Percentiles rank a stretch among this genome's conserved stretches.
These are phyloP conservation scores for Pseudogymnoascus sp. DNA, from an alignment of 2,329 filamentous ascomycete genomes.

Conservation along the genomic window DNA sequence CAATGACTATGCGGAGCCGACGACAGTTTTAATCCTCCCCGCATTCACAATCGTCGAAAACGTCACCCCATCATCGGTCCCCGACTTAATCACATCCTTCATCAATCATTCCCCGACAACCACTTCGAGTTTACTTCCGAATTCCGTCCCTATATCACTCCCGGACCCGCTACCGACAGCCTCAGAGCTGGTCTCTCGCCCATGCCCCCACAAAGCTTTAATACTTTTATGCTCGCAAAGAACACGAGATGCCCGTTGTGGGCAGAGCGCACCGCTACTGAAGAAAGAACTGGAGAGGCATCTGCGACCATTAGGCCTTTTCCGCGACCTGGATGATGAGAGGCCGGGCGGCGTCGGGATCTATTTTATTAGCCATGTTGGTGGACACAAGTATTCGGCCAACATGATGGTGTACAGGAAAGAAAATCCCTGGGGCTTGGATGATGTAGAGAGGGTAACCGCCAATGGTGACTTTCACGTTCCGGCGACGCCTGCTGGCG, in stretches of 20 bases:
- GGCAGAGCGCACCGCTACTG: slow-evolving; percentile 86
- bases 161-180: slow-evolving; percentile 25
- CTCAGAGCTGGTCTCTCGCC: slow-evolving; percentile 44
- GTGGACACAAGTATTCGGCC: slow-evolving; percentile 91
- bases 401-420: slow-evolving; percentile 86
- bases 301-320: slow-evolving; percentile 73
- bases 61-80: slow-evolving; percentile 66
- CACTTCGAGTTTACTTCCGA: slow-evolving; percentile 37
- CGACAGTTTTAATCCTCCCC: slow-evolving; percentile 74
- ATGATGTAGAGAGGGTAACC: slow-evolving; percentile 25
- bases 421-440: slow-evolving; percentile 27
- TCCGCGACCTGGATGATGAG: slow-evolving; percentile 80
- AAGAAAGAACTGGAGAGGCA: slow-evolving; percentile 83
- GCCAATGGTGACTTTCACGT: slow-evolving; percentile 20
- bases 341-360: slow-evolving; percentile 87
- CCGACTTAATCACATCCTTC: slow-evolving; percentile 60
- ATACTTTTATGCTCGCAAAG: slow-evolving; percentile 91
- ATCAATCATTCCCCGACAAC: slow-evolving; percentile 69
- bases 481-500: slow-evolving; percentile 12
- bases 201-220: slow-evolving; percentile 74
- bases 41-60: slow-evolving; percentile 77
- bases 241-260: slow-evolving; percentile 91
- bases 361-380: slow-evolving; percentile 94
- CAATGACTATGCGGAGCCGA: slow-evolving; percentile 57
- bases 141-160: slow-evolving; percentile 26